These are phyloP conservation scores for Hypoxylon sp. DNA, from an alignment of 2,329 filamentous ascomycete species.

Conservation along the genomic window DNA sequence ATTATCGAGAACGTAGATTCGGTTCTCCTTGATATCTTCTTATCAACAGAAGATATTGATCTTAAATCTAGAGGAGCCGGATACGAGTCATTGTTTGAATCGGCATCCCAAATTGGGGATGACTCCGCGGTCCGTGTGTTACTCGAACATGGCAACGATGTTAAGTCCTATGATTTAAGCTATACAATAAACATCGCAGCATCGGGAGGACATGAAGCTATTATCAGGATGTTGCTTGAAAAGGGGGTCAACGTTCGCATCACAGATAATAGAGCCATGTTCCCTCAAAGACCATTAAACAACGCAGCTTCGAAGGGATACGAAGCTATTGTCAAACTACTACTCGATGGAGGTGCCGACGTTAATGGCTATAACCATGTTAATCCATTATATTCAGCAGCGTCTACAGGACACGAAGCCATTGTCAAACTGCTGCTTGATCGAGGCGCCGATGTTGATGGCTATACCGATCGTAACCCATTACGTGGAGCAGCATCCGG, in stretches of 20 bases:
- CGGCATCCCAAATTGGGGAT: not conserved
- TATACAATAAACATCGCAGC: no score
- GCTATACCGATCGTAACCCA: no score
- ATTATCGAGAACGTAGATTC: not conserved
- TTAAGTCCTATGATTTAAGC: no score
- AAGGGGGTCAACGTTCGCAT: not conserved
- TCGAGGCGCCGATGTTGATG: not conserved
- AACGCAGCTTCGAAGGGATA: not conserved
- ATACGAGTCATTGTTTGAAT: no score
- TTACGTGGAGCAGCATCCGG: no score
- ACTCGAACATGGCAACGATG: constrained; percentile 2
- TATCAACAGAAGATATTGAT: not conserved
- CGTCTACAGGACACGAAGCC: not conserved
- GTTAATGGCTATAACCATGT: not conserved
- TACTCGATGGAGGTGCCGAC: not conserved
- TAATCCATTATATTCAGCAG: not conserved
- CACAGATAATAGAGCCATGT: no score
- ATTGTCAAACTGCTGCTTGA: not conserved
- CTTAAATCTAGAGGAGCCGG: not conserved
- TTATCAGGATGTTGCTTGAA: not conserved
- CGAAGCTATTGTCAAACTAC: not conserved
- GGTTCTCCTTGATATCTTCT: not conserved
- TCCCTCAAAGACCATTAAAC: not conserved
- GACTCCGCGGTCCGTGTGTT: not conserved
- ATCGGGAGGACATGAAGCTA: not conserved